A percentile compares a stretch with the other conserved stretches of the same genome.
Evolutionary conservation across 1,284 basidiomycete genomes (phyloP).

Genomic region (Ceratorhiza oryzae-sativae): DNA sequence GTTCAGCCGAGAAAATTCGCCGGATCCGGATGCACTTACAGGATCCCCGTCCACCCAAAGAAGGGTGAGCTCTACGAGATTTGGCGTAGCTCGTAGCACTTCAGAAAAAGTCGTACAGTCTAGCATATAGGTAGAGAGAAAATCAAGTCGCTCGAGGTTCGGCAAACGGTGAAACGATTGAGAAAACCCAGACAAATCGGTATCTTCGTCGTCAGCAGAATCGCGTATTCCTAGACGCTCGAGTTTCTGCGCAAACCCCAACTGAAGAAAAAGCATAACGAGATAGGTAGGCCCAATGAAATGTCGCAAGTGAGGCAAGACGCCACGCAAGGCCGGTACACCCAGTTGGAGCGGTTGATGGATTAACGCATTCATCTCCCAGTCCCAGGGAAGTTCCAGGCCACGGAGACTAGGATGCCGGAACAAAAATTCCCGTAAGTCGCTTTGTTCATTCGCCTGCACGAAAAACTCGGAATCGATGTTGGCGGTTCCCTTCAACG

Average conservation of each 20-base stretch:
- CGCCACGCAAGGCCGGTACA: not conserved
- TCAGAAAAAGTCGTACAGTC: constrained; percentile 13
- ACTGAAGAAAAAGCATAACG: constrained; percentile 5
- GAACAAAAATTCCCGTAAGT: constrained; percentile 20
- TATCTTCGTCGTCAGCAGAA: constrained; percentile 21
- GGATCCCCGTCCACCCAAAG: constrained; percentile 31
- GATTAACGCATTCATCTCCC: constrained; percentile 29
- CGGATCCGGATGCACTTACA: constrained; percentile 8
- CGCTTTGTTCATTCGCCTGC: not conserved
- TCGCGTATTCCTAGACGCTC: constrained; percentile 22
- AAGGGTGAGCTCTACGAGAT: constrained; percentile 21
- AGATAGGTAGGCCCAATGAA: constrained; percentile 26
- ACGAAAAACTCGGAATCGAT: constrained; percentile 32
- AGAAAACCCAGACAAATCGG: not conserved
- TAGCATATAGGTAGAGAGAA: constrained; percentile 27
- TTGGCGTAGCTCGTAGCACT: not conserved
- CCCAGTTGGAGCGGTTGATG: not conserved
- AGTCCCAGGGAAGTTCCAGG: constrained; percentile 34
- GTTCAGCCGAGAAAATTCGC: too few species aligned
- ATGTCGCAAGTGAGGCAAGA: constrained; percentile 10
- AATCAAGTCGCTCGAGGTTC: constrained; percentile 23
- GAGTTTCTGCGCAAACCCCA: constrained; percentile 11
- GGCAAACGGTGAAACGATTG: constrained; percentile 7
- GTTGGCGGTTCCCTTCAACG: constrained; percentile 14
- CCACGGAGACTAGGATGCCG: constrained; percentile 13